Percentiles rank a stretch among this genome's conserved stretches.
phyloP scores from a whole-genome alignment of 371 early-diverging fungal genomes.

The Phascolomyces articulosus region DNA sequence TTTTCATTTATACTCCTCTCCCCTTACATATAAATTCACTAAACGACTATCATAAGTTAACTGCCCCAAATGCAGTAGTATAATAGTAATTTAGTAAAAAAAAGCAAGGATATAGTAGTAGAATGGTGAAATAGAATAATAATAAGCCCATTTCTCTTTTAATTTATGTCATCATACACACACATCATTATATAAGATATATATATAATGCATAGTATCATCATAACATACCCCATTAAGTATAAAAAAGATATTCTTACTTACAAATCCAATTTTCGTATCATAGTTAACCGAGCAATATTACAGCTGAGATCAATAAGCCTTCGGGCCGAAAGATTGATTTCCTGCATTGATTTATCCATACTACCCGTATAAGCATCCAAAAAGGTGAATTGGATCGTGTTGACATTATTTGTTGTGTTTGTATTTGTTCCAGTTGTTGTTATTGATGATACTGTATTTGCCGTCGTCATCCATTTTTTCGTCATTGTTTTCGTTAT shows the following conservation, averaged over 20 bases:
- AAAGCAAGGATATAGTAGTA: no score
- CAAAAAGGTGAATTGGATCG: slow-evolving; percentile 13
- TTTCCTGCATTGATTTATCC: slow-evolving; percentile 23
- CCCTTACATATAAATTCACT: not conserved
- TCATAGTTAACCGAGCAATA: slow-evolving; percentile 18
- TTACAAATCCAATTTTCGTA: slow-evolving; percentile 27
- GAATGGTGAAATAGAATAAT: not conserved
- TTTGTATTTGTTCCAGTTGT: not conserved
- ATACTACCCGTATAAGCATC: not conserved
- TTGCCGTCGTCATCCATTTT: not conserved
- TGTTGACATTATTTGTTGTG: not conserved
- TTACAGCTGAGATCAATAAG: slow-evolving; percentile 25
- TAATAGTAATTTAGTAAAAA: no score
- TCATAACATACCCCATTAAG: no score
- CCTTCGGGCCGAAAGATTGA: slow-evolving; percentile 17
- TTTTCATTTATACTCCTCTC: not conserved
- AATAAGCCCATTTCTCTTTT: not conserved
- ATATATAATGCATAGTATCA: no score
- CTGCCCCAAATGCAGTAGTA: no score
- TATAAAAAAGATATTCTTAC: slow-evolving; percentile 5
- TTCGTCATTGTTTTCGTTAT: no score
- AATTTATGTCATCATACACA: not conserved
- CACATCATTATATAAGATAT: not conserved
- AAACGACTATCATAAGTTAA: no score
- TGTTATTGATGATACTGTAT: not conserved